These are phyloP conservation scores for Trypanosoma grayi DNA, from an alignment of 208 protist genomes.

Conservation along the genomic window DNA sequence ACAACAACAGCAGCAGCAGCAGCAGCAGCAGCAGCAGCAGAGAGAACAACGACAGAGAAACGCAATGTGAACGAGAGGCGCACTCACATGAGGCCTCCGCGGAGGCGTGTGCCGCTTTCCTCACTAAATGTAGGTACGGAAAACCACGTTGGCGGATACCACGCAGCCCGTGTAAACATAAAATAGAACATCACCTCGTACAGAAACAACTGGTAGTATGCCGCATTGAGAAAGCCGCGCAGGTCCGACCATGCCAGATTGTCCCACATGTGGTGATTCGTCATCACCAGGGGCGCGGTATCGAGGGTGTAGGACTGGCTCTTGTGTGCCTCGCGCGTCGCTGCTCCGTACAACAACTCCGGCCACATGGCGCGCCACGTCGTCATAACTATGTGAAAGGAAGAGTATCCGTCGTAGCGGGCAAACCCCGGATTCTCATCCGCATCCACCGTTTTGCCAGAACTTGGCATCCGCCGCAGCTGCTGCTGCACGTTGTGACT, in stretches of 20 bases:
- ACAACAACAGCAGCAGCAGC: too few relatives aligned
- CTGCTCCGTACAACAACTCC: conserved; percentile 52
- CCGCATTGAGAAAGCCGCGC: conserved; percentile 59
- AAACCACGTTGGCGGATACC: conserved; percentile 78
- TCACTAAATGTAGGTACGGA: conserved; percentile 47
- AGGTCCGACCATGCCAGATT: conserved; percentile 63
- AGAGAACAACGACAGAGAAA: not conserved
- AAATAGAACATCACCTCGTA: conserved; percentile 89
- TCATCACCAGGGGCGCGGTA: conserved; percentile 28
- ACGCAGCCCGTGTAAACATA: conserved; percentile 64
- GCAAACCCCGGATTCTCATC: conserved; percentile 13
- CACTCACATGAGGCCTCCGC: conserved; percentile 1
- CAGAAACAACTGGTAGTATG: conserved; percentile 54
- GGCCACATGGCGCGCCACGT: conserved; percentile 87
- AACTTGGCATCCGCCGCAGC: conserved; percentile 24
- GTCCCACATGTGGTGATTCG: conserved; percentile 71
- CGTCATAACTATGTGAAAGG: conserved; percentile 79
- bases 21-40: not conserved
- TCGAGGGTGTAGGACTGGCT: not conserved
- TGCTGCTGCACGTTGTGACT: conserved; percentile 74
- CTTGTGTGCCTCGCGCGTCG: not conserved
- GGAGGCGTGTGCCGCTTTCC: conserved; percentile 14
- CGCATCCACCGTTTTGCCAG: conserved; percentile 8
- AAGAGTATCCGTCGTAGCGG: conserved; percentile 74
- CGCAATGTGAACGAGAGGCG: too few relatives aligned